phyloP scores from a whole-genome alignment of 768 basidiomycete species.

The Chalciporus chontae region DNA sequence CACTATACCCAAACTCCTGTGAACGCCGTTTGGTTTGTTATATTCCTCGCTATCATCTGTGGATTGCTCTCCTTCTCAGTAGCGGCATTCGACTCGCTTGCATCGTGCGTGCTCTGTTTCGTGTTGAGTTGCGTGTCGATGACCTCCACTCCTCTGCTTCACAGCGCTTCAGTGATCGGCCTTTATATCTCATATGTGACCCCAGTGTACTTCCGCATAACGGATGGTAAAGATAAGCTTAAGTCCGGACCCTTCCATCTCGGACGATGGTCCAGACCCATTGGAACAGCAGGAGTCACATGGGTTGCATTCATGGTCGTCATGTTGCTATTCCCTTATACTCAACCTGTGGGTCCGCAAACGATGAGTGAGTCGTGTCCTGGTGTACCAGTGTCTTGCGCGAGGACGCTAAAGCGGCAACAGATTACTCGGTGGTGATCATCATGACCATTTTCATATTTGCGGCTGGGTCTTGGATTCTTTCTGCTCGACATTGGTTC shows the following conservation, averaged over 20 bases:
- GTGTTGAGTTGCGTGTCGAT: too few species aligned
- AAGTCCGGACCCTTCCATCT: conserved; percentile 35
- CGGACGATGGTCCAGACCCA: conserved; percentile 29
- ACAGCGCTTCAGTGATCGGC: conserved; percentile 29
- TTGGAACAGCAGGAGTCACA: conserved; percentile 29
- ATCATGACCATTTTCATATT: conserved; percentile 27
- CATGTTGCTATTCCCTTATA: conserved; percentile 31
- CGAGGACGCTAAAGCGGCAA: too few species aligned
- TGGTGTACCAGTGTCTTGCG: too few species aligned
- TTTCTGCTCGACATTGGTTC: conserved; percentile 31
- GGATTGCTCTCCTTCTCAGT: conserved; percentile 34
- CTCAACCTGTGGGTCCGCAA: background rate
- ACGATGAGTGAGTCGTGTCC: background rate
- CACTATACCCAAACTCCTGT: conserved; percentile 32
- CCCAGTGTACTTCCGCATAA: conserved; percentile 36
- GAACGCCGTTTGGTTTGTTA: conserved; percentile 40
- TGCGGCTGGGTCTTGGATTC: conserved; percentile 29
- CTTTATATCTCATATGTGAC: conserved; percentile 37
- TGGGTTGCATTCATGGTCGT: conserved; percentile 35
- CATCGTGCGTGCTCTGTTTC: conserved; percentile 13
- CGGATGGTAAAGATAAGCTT: conserved; percentile 31
- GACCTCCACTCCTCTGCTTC: too few species aligned
- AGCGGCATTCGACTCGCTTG: conserved; percentile 31
- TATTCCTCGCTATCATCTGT: conserved; percentile 27
- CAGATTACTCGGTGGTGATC: conserved; percentile 15